These are phyloP conservation scores for Plasmodium chabaudi DNA, from an alignment of 169 alveolate genomes.

Conservation along the genomic window DNA sequence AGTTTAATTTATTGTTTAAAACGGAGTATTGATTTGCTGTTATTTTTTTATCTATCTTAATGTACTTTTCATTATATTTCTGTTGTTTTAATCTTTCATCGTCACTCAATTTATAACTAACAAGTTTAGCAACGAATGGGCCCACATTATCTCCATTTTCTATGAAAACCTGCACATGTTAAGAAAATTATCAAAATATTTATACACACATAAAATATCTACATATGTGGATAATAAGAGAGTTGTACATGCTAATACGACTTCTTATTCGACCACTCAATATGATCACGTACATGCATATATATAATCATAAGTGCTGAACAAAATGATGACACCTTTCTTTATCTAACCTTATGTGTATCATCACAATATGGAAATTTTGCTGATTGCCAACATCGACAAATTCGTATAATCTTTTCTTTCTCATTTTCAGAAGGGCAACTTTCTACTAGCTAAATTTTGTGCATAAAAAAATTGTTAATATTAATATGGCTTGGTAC, in stretches of 20 bases:
- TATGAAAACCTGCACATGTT: slow-evolving; percentile 75
- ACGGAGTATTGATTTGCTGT: slow-evolving; percentile 7
- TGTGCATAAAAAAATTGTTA: neutral
- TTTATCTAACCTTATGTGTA: slow-evolving; percentile 86
- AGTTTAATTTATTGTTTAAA: slow-evolving; percentile 9
- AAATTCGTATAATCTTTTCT: slow-evolving; percentile 82
- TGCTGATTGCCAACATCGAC: slow-evolving; percentile 91
- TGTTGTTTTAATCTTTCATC: slow-evolving; percentile 50
- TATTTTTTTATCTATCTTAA: slow-evolving; percentile 51
- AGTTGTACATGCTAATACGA: too few relatives aligned
- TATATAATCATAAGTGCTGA: neutral
- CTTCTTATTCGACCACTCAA: too few relatives aligned
- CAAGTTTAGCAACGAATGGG: slow-evolving; percentile 81
- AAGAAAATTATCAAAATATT: neutral
- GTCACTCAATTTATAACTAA: slow-evolving; percentile 54
- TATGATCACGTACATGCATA: neutral
- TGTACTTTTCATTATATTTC: slow-evolving; percentile 67
- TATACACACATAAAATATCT: too few relatives aligned
- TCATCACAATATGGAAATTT: slow-evolving; percentile 91
- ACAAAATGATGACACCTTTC: neutral
- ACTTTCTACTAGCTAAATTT: slow-evolving; percentile 73
- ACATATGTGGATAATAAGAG: too few relatives aligned
- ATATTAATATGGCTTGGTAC: too few relatives aligned
- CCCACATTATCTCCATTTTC: slow-evolving; percentile 87
- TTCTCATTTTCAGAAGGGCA: slow-evolving; percentile 80